These are phyloP conservation scores for Solanum tacnaense DNA, from an alignment of 257 asterid genomes.

Conservation along the genomic window DNA sequence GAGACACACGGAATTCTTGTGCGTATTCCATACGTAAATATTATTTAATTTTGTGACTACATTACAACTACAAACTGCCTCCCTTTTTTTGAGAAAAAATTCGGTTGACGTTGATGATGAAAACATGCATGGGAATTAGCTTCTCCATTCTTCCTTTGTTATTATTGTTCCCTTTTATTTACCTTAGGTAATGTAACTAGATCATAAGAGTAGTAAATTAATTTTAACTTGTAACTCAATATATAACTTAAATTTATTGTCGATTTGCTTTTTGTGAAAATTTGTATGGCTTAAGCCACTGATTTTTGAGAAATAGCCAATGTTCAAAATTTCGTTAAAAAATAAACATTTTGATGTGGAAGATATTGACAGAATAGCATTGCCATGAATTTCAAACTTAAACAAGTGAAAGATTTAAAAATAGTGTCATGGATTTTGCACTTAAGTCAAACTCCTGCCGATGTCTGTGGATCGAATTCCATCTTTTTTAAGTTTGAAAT, in stretches of 20 bases:
- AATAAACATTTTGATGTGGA: neutral
- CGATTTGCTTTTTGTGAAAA: neutral
- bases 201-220: neutral
- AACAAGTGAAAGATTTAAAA: neutral
- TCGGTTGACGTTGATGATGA: neutral
- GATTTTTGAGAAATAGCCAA: neutral
- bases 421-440: neutral
- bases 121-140: neutral
- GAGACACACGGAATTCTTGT: constrained; percentile 35
- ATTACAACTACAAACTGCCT: neutral
- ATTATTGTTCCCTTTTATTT: neutral
- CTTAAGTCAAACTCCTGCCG: neutral
- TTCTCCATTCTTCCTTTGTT: neutral
- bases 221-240: neutral
- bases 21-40: neutral
- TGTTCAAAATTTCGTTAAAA: neutral
- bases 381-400: neutral
- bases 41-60: neutral
- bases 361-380: neutral
- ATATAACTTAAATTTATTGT: neutral
- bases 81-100: neutral
- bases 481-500: too few species aligned
- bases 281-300: neutral
- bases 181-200: neutral
- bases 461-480: neutral